A percentile compares a stretch with the other conserved stretches of the same genome.
These are phyloP conservation scores for Luffa acutangula DNA, from an alignment of 306 rosid species.

Conservation along the genomic window DNA sequence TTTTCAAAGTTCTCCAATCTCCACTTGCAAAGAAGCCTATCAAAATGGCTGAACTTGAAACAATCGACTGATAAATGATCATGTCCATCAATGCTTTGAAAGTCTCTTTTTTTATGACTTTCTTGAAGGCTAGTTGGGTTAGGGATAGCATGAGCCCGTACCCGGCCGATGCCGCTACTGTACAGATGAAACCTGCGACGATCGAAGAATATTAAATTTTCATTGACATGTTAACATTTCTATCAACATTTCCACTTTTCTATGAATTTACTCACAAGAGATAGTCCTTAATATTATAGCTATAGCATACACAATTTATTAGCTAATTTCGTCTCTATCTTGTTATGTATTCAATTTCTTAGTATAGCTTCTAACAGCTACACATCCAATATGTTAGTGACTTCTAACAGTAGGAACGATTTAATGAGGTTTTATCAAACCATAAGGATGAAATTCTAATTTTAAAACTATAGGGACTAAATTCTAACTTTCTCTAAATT, in stretches of 20 bases:
- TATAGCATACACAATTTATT: no score
- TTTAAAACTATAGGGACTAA: no score
- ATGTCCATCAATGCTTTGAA: constrained; percentile 23
- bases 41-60: constrained; percentile 10
- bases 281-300: no score
- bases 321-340: no score
- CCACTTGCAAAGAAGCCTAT: constrained; percentile 40
- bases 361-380: no score
- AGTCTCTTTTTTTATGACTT: constrained; percentile 26
- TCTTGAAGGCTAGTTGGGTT: constrained; percentile 24
- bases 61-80: constrained; percentile 12
- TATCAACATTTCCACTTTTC: not conserved
- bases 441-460: no score
- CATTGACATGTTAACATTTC: not conserved
- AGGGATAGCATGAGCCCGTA: constrained; percentile 23
- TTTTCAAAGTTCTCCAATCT: constrained; percentile 26
- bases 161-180: constrained; percentile 28
- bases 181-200: constrained; percentile 27
- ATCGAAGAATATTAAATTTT: not conserved
- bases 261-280: not conserved
- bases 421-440: no score
- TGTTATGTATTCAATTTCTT: no score
- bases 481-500: no score
- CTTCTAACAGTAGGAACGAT: no score
- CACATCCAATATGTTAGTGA: no score